Conservation (phyloP, 768 basidiomycete species). For the Crassisporium funariophilum region DNA sequence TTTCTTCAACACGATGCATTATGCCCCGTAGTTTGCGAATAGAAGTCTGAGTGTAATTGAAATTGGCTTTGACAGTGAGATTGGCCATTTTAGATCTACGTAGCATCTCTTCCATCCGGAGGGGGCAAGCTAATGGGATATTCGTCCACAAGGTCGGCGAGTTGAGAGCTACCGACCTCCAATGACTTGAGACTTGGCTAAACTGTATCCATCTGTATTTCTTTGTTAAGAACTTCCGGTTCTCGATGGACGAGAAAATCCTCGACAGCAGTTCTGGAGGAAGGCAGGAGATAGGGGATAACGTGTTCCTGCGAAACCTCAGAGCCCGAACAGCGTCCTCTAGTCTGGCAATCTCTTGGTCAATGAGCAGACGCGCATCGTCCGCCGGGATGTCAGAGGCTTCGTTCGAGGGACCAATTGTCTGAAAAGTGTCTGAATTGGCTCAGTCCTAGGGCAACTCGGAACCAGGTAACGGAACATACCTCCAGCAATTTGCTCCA, state of each 20-base stretch:
- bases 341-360: constrained; percentile 37
- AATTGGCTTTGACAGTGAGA: constrained; percentile 29
- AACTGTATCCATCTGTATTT: constrained; percentile 35
- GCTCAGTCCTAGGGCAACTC: not conserved
- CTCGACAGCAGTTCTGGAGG: constrained; percentile 44
- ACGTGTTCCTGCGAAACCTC: constrained; percentile 36
- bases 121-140: constrained; percentile 32
- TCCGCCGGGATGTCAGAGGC: constrained; percentile 14
- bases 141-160: constrained; percentile 44
- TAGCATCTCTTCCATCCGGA: constrained; percentile 45
- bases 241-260: constrained; percentile 35
- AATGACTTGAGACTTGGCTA: constrained; percentile 43
- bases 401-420: not conserved
- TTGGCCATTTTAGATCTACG: constrained; percentile 45
- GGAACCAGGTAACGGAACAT: no score
- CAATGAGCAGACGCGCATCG: constrained; percentile 34
- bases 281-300: constrained; percentile 39
- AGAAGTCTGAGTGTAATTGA: constrained; percentile 25
- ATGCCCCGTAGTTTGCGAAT: not conserved
- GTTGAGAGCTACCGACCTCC: constrained; percentile 45
- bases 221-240: constrained; percentile 7
- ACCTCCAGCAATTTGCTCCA: no score
- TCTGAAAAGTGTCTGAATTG: not conserved
- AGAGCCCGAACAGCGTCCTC: constrained; percentile 35
- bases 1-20: not conserved